These are phyloP conservation scores for Calonectria montana DNA, from an alignment of 2,329 filamentous ascomycete genomes.

Conservation along the genomic window DNA sequence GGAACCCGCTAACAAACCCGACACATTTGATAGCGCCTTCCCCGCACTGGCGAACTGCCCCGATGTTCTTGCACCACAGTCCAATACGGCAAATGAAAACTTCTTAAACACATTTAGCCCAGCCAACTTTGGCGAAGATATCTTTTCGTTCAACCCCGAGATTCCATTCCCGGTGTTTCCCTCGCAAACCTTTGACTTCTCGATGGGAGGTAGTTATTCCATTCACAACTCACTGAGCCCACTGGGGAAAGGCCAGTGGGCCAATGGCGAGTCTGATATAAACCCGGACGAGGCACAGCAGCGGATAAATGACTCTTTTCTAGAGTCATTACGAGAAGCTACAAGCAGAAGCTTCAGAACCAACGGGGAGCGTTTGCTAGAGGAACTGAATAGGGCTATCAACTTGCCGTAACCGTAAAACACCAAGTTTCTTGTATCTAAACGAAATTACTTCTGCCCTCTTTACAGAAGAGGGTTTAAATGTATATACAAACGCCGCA, in stretches of 20 bases:
- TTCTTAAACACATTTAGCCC: not conserved
- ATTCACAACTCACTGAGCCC: not conserved
- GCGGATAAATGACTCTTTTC: not conserved
- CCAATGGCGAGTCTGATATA: not conserved
- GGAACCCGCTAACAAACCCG: not conserved
- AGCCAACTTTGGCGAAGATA: not conserved
- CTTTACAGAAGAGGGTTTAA: not conserved
- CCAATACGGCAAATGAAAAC: not conserved
- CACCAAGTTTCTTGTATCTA: not conserved
- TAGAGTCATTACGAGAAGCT: not conserved
- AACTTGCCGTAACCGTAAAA: not conserved
- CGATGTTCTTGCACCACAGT: not conserved
- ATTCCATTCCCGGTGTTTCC: not conserved
- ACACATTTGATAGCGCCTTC: not conserved
- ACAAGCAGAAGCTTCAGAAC: not conserved
- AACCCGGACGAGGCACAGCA: not conserved
- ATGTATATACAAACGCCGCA: not conserved
- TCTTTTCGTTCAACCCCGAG: not conserved
- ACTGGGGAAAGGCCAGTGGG: not conserved
- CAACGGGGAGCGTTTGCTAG: conserved; percentile 3
- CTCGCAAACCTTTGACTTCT: not conserved
- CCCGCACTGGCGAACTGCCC: not conserved
- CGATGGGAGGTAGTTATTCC: not conserved
- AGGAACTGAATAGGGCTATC: conserved; percentile 7
- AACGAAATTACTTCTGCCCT: not conserved